Conservation (phyloP, 2,329 filamentous ascomycete species). For the Pseudogymnoascus sp. region DNA sequence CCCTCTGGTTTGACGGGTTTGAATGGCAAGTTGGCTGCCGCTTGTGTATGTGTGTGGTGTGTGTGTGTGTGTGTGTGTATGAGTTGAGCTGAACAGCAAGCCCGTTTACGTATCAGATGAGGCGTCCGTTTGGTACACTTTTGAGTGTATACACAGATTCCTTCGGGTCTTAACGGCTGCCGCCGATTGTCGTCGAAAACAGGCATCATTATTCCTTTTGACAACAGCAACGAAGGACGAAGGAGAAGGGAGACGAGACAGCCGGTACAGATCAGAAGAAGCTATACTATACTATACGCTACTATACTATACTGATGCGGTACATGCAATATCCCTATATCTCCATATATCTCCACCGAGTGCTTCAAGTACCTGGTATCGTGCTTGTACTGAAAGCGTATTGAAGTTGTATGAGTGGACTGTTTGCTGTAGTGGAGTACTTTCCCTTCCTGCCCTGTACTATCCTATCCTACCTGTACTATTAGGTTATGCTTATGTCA, state of each 20-base stretch:
- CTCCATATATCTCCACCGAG: not conserved
- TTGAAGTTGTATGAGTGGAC: too few species aligned
- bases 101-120: not conserved
- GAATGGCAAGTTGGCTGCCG: not conserved
- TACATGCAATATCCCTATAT: not conserved
- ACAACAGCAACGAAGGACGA: not conserved
- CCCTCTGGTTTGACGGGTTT: not conserved
- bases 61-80: not conserved
- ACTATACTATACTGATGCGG: not conserved
- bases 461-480: not conserved
- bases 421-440: not conserved
- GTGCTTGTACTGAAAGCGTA: not conserved
- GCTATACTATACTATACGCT: too few species aligned
- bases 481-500: not conserved
- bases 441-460: not conserved
- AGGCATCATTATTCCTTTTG: slow-evolving; percentile 3
- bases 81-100: not conserved
- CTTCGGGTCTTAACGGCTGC: not conserved
- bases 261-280: not conserved
- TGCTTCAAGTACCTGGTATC: not conserved
- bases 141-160: not conserved
- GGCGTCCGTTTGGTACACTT: not conserved
- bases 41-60: not conserved
- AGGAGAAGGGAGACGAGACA: not conserved
- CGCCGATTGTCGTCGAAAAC: not conserved